These are phyloP conservation scores for Luzula sylvatica DNA, from an alignment of 176 grass and related monocot species.

Conservation along the genomic window DNA sequence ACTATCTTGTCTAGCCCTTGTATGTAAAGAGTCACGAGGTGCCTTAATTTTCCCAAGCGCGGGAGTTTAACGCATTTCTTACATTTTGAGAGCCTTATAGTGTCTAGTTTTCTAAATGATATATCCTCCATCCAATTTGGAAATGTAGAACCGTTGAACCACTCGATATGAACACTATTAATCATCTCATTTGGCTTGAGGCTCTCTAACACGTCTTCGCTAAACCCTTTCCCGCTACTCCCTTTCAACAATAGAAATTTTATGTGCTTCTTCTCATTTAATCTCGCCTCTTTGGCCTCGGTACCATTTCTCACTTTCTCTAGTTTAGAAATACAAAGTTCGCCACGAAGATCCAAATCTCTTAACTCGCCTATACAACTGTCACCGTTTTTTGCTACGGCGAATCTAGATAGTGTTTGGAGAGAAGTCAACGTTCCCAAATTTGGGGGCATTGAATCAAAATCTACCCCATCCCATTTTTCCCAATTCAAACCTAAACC, in stretches of 20 bases:
- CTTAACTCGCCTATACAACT: constrained; percentile 3
- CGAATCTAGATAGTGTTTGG: constrained; percentile 26
- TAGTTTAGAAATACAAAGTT: constrained; percentile 29
- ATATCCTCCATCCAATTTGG: constrained; percentile 19
- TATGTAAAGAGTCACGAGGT: constrained; percentile 18
- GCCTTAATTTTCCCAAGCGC: constrained; percentile 3
- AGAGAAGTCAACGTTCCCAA: constrained; percentile 24
- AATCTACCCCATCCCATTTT: neutral
- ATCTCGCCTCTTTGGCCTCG: constrained; percentile 1
- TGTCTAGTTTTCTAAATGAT: constrained; percentile 20
- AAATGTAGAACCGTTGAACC: constrained; percentile 16
- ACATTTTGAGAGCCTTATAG: constrained; percentile 16
- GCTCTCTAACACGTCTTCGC: constrained; percentile 8
- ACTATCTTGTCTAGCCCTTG: constrained; percentile 11
- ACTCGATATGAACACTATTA: constrained; percentile 24
- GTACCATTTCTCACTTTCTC: constrained; percentile 13
- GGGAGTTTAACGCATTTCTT: constrained; percentile 7
- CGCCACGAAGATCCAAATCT: constrained; percentile 12
- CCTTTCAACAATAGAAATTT: constrained; percentile 10
- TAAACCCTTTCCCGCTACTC: neutral
- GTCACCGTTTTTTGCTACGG: neutral
- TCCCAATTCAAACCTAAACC: constrained; percentile 28
- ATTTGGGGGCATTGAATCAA: constrained; percentile 20
- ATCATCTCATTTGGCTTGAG: constrained; percentile 10
- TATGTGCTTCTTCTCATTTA: neutral